These are phyloP conservation scores for Acarospora socialis DNA, from an alignment of 2,329 filamentous ascomycete genomes.

Conservation along the genomic window DNA sequence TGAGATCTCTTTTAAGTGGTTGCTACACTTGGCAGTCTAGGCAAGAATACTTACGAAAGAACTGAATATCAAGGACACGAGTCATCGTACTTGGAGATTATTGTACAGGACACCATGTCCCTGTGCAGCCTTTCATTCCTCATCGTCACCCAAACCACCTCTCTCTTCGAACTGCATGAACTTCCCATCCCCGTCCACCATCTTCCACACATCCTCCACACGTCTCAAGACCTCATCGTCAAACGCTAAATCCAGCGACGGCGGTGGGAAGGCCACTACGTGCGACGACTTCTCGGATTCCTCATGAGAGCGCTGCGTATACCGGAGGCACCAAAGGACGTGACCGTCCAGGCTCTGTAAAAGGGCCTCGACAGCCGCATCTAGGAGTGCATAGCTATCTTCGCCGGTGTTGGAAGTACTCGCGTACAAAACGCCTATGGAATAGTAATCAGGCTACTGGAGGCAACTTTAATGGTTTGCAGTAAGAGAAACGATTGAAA, in stretches of 20 bases:
- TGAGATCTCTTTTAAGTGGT: too few species aligned
- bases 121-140: too few species aligned
- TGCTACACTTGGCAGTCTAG: too few species aligned
- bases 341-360: constrained; percentile 27
- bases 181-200: constrained; percentile 40
- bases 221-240: constrained; percentile 54
- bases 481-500: constrained; percentile 13
- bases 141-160: constrained; percentile 46
- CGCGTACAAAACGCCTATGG: constrained; percentile 44
- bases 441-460: constrained; percentile 23
- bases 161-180: constrained; percentile 74
- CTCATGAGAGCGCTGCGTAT: constrained; percentile 34
- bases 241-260: constrained; percentile 48
- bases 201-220: constrained; percentile 57
- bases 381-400: constrained; percentile 22
- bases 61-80: too few species aligned
- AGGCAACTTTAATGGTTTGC: constrained; percentile 12
- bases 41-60: too few species aligned
- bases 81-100: too few species aligned
- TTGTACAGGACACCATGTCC: too few species aligned
- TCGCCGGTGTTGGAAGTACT: constrained; percentile 28
- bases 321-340: constrained; percentile 39
- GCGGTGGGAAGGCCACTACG: constrained; percentile 1
- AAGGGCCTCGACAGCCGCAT: constrained; percentile 26
- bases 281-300: too few species aligned